Evolutionary conservation across 2,329 filamentous ascomycete species (phyloP).

Genomic region (Xylaria sp.): DNA sequence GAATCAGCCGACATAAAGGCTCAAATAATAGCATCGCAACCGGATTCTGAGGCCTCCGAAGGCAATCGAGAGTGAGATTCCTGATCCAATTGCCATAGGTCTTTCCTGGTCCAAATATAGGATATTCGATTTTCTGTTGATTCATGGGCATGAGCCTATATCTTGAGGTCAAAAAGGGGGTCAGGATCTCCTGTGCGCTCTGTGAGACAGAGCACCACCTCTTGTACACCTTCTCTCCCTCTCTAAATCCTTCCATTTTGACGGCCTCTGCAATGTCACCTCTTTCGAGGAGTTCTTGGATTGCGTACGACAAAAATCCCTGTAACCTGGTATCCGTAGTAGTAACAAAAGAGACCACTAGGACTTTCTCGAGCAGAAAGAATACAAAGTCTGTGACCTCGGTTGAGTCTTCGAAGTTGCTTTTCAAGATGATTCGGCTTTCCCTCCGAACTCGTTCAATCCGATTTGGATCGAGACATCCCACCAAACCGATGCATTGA

Average conservation of each 20-base stretch:
- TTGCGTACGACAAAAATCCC: constrained; percentile 89
- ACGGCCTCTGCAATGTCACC: constrained; percentile 72
- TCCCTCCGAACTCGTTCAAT: constrained; percentile 81
- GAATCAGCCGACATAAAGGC: constrained; percentile 80
- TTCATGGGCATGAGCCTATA: constrained; percentile 74
- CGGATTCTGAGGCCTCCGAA: constrained; percentile 76
- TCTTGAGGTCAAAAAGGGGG: constrained; percentile 83
- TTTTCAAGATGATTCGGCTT: constrained; percentile 81
- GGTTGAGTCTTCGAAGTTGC: constrained; percentile 79
- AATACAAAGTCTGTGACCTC: constrained; percentile 88
- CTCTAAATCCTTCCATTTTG: constrained; percentile 48
- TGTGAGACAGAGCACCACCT: constrained; percentile 83
- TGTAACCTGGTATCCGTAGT: constrained; percentile 87
- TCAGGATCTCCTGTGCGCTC: constrained; percentile 78
- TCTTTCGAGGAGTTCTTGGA: constrained; percentile 86
- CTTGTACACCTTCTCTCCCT: constrained; percentile 66
- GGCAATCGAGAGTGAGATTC: constrained; percentile 78
- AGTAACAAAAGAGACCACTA: constrained; percentile 91
- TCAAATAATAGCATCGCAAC: constrained; percentile 81
- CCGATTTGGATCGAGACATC: constrained; percentile 89
- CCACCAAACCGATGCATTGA: constrained; percentile 84
- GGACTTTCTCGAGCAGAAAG: constrained; percentile 82
- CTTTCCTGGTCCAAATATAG: constrained; percentile 73
- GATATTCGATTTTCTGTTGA: constrained; percentile 68
- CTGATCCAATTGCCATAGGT: constrained; percentile 84